Conservation (phyloP, 345 rosid genomes). For the Ceriops decandra region DNA sequence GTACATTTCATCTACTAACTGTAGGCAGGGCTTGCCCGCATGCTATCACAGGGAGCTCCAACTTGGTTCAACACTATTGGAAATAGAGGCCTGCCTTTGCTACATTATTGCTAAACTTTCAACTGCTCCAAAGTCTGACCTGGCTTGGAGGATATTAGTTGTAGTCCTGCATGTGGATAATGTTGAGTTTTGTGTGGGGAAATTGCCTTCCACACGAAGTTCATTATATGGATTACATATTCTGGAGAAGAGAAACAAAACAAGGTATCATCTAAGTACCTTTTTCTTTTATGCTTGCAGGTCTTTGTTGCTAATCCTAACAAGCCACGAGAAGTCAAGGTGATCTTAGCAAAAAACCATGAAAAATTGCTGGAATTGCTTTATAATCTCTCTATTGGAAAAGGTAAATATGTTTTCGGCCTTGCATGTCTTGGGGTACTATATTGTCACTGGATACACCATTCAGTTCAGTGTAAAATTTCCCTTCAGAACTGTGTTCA, state of each 20-base stretch:
- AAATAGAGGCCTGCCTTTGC: neutral
- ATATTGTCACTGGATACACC: neutral
- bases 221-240: neutral
- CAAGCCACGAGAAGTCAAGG: slow-evolving; percentile 81
- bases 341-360: slow-evolving; percentile 79
- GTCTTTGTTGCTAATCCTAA: slow-evolving; percentile 97
- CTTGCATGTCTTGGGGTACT: neutral
- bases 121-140: neutral
- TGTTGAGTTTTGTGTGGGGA: neutral
- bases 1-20: neutral
- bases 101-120: neutral
- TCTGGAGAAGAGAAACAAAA: too few relatives aligned
- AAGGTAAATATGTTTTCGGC: slow-evolving; percentile 46
- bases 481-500: neutral
- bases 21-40: neutral
- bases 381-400: slow-evolving; percentile 61
- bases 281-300: slow-evolving; percentile 28
- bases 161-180: neutral
- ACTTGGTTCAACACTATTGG: neutral
- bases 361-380: slow-evolving; percentile 69
- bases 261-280: neutral
- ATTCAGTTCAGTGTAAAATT: neutral
- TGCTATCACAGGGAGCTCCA: neutral
- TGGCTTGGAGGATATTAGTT: neutral
- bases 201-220: neutral